Percentiles rank a stretch among this genome's conserved stretches.
Evolutionary conservation across 495 filamentous ascomycete genomes (phyloP).

Genomic region (Amphirosellinia nigrospora): DNA sequence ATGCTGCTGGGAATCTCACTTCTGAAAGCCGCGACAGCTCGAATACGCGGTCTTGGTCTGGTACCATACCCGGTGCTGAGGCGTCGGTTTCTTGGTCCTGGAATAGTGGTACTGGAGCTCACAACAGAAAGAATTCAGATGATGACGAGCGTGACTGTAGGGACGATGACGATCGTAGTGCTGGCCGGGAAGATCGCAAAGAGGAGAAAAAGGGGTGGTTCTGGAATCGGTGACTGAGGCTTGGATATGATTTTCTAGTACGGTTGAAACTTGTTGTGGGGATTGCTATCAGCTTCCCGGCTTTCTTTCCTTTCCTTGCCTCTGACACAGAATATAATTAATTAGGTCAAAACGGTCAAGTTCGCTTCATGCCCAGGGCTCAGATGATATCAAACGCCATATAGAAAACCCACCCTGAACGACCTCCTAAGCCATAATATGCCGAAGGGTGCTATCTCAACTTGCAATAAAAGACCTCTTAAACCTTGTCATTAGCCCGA

Average conservation of each 20-base stretch:
- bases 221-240: constrained; percentile 33
- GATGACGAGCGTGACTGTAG: not conserved
- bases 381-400: constrained; percentile 19
- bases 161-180: not conserved
- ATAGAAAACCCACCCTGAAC: not conserved
- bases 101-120: not conserved
- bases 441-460: not conserved
- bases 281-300: not conserved
- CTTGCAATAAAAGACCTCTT: not conserved
- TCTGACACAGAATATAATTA: not conserved
- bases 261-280: not conserved
- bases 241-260: not conserved
- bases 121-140: not conserved
- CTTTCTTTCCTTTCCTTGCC: not conserved
- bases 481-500: not conserved
- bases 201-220: constrained; percentile 41
- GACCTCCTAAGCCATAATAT: constrained; percentile 3
- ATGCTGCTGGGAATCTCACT: constrained; percentile 32
- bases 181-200: not conserved
- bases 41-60: constrained; percentile 15
- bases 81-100: constrained; percentile 17
- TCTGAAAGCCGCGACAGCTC: constrained; percentile 18
- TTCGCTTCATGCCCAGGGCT: not conserved
- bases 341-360: not conserved
- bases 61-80: not conserved